Percentiles rank a stretch among this genome's conserved stretches.
These are phyloP conservation scores for Venturia oleaginea DNA, from an alignment of 2,329 filamentous ascomycete species.

Conservation along the genomic window DNA sequence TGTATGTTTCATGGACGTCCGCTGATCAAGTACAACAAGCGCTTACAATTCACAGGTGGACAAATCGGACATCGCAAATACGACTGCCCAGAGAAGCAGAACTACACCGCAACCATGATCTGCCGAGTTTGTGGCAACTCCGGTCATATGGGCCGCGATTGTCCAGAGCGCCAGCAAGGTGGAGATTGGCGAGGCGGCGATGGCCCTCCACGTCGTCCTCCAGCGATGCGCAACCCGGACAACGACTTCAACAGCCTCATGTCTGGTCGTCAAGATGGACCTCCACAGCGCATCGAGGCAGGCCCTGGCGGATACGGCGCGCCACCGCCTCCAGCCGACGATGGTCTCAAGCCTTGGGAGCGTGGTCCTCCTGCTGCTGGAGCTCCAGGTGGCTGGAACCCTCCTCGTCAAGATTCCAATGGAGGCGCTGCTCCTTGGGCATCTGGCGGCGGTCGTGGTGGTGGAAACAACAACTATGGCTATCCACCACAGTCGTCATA, in stretches of 20 bases:
- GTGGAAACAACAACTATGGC: constrained; percentile 21
- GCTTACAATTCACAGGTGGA: constrained; percentile 47
- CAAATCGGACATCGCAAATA: constrained; percentile 99
- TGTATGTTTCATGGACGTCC: constrained; percentile 41
- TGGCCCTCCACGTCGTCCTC: constrained; percentile 43
- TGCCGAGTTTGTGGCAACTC: constrained; percentile 97
- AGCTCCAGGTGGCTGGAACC: constrained; percentile 71
- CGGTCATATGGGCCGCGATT: constrained; percentile 96
- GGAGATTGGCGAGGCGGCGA: constrained; percentile 74
- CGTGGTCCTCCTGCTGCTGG: constrained; percentile 76
- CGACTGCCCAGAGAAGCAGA: constrained; percentile 93
- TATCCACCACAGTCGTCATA: background rate
- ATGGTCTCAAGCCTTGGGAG: constrained; percentile 72
- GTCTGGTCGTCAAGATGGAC: constrained; percentile 84
- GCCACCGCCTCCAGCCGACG: constrained; percentile 36
- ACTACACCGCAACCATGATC: constrained; percentile 98
- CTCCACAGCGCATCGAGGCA: constrained; percentile 73
- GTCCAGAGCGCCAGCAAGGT: constrained; percentile 86
- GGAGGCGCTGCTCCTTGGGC: constrained; percentile 49
- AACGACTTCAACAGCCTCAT: constrained; percentile 98
- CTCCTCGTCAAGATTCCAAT: constrained; percentile 35
- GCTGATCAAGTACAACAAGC: constrained; percentile 4
- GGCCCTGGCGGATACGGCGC: constrained; percentile 55
- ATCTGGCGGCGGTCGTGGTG: constrained; percentile 18
- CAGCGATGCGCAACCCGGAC: constrained; percentile 63